Conservation (phyloP, 768 basidiomycete genomes). For the Roridomyces roridus region DNA sequence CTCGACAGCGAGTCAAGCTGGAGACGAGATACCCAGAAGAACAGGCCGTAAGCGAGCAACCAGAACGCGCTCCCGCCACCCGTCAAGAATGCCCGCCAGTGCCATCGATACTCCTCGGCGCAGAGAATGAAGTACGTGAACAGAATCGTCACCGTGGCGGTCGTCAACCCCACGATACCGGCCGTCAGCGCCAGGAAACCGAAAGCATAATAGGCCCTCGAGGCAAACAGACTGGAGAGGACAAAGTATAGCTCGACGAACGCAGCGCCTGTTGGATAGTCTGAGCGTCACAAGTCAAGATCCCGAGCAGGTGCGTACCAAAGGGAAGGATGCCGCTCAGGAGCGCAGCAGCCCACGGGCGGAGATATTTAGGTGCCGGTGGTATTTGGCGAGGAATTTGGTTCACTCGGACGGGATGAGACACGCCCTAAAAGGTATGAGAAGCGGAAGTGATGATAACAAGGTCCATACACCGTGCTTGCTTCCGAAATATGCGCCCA, state of each 20-base stretch:
- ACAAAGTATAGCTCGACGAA: constrained; percentile 96
- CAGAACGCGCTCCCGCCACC: constrained; percentile 94
- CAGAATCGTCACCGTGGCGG: constrained; percentile 89
- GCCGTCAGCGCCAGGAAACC: constrained; percentile 92
- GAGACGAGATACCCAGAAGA: constrained; percentile 89
- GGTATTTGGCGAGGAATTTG: constrained; percentile 98
- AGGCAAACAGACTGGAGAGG: constrained; percentile 89
- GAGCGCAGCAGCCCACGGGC: constrained; percentile 75
- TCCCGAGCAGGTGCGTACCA: constrained; percentile 50
- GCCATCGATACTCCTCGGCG: constrained; percentile 97
- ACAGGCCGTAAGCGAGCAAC: constrained; percentile 87
- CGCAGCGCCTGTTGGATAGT: constrained; percentile 74
- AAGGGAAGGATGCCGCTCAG: constrained; percentile 94
- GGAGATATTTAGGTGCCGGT: constrained; percentile 82
- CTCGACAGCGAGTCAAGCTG: constrained; percentile 84
- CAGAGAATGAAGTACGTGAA: constrained; percentile 93
- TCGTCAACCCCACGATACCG: constrained; percentile 81
- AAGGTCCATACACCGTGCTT: constrained; percentile 76
- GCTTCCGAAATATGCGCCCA: constrained; percentile 87
- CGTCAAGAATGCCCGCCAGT: constrained; percentile 92
- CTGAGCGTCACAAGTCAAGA: background rate
- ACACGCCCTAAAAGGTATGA: constrained; percentile 55
- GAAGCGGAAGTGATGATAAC: constrained; percentile 7
- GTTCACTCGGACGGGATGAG: constrained; percentile 89
- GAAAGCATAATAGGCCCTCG: constrained; percentile 94